These are phyloP conservation scores for Termitomyces sp. DNA, from an alignment of 768 basidiomycete species.

Conservation along the genomic window DNA sequence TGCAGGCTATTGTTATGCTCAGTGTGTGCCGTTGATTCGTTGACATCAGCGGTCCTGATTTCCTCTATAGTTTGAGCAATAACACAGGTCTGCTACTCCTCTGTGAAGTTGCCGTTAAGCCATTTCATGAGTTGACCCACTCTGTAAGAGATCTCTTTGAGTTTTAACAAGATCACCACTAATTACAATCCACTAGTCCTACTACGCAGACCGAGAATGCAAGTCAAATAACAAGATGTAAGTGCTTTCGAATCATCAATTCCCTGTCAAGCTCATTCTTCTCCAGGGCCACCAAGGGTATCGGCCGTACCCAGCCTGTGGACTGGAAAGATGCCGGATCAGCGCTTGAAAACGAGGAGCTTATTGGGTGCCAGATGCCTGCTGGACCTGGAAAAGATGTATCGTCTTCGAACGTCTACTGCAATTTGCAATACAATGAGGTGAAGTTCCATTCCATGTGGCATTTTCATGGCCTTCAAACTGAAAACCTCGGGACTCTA, in stretches of 20 bases:
- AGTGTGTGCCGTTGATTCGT: constrained; percentile 24
- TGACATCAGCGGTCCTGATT: constrained; percentile 1
- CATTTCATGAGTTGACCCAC: constrained; percentile 40
- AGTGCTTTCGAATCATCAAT: constrained; percentile 11
- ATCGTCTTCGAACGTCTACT: constrained; percentile 16
- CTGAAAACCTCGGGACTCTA: constrained; percentile 14
- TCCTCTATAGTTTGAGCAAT: constrained; percentile 36
- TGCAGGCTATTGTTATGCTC: constrained; percentile 48
- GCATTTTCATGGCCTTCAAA: not conserved
- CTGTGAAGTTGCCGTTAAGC: constrained; percentile 55
- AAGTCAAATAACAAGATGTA: constrained; percentile 33
- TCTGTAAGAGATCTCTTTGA: constrained; percentile 23
- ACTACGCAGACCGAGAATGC: constrained; percentile 44
- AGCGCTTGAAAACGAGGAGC: constrained; percentile 39
- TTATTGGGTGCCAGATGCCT: constrained; percentile 56
- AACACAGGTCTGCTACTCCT: constrained; percentile 50
- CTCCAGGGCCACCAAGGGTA: constrained; percentile 46
- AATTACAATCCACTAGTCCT: constrained; percentile 23
- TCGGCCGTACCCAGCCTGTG: constrained; percentile 45
- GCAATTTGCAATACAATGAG: constrained; percentile 48
- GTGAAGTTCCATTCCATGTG: constrained; percentile 22
- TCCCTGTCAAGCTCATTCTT: not conserved
- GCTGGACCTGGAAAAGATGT: constrained; percentile 38
- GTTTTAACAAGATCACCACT: not conserved
- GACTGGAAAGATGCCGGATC: constrained; percentile 57